Conservation (phyloP, 176 grass and related monocot species). For the Oryza punctata region DNA sequence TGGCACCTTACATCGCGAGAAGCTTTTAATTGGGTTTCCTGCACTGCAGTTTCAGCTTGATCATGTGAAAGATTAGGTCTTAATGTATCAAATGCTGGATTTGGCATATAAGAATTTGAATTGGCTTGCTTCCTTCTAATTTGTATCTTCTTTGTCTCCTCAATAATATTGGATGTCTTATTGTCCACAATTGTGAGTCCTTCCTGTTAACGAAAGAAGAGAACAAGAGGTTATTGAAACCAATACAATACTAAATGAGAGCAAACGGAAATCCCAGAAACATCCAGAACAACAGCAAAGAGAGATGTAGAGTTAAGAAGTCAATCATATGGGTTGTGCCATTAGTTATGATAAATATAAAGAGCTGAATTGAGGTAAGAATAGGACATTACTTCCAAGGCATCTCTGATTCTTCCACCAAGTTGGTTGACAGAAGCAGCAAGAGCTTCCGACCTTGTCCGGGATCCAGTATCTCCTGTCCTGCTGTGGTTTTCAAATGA, state of each 20-base stretch:
- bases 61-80: constrained; percentile 23
- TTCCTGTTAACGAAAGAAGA: constrained; percentile 41
- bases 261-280: neutral
- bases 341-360: neutral
- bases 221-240: neutral
- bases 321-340: neutral
- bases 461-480: constrained; percentile 37
- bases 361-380: neutral
- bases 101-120: constrained; percentile 28
- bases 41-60: constrained; percentile 15
- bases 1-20: constrained; percentile 83
- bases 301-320: neutral
- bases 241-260: neutral
- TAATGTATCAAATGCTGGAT: constrained; percentile 22
- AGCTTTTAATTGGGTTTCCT: constrained; percentile 58
- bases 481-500: constrained; percentile 47
- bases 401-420: constrained; percentile 88
- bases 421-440: constrained; percentile 88
- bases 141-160: constrained; percentile 75
- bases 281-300: neutral
- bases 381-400: constrained; percentile 65
- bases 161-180: constrained; percentile 55
- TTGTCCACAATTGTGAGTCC: constrained; percentile 53
- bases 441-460: constrained; percentile 66
- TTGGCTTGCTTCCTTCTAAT: constrained; percentile 48